Evolutionary conservation across 2,329 filamentous ascomycete species (phyloP), one percentile per base, ranked within the genome.

Genomic region (Colletotrichum trifolii): DNA sequence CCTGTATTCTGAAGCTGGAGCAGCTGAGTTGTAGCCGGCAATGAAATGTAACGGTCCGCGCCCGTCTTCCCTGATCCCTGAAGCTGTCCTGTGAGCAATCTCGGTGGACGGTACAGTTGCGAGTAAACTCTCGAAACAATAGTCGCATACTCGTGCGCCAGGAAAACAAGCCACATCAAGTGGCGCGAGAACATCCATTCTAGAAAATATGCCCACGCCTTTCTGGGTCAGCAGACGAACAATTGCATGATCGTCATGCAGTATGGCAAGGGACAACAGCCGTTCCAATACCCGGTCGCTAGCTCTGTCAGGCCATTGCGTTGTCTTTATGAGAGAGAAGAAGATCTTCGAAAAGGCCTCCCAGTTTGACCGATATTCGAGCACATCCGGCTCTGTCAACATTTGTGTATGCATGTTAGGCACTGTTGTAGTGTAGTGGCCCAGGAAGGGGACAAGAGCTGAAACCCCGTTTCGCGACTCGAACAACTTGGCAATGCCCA

Each of bases 211-310:
- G 13, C 25, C 17, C 1, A 50, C 48, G 12, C 48, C 48, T 3
- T 17, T 50, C 0, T 15, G 12, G 8, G 17, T 0, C 4, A 50
- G 13, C 0, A 50, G 2, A 2, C 4, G 3, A 8, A 9, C 10
- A 35, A 50, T 6, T 1, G 0, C 2, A 3, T 2, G 6, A 3
- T 50, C 48, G 1, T 11, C 3, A 0, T 38, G 1, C 9, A 36
- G 34, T 10, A 50, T 38, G 3, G 48, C 13, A 3, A n/a, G 34
- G 6, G 35, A 50, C 6, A 50, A 25, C 12, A 50, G 48, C 34
- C 35, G 35, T 10, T 36, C 34, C 3, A 50, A 25, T 50, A 12
- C 1, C 0, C 12, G 11, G 11, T 3, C 36, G 8, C 9, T 38
- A 7, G 13, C 3, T n/a, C 6, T n/a, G 13, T 10, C 15, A 15